phyloP scores from a whole-genome alignment of 2,329 filamentous ascomycete genomes.

The Ophiostoma himal-ulmi region DNA sequence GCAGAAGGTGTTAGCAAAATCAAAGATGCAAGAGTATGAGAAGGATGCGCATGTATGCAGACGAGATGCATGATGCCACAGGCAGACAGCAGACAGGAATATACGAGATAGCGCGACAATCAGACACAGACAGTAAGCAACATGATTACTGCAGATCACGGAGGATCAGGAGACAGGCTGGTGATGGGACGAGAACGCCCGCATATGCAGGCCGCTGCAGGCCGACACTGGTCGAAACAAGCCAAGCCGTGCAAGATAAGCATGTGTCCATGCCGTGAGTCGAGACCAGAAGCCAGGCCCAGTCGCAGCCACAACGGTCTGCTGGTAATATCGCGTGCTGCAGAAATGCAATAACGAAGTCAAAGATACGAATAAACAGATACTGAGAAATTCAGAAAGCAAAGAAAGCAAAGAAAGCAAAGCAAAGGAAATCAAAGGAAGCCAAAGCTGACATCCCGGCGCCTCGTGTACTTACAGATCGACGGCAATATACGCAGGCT shows the following conservation, averaged over 20 bases:
- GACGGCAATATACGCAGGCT: constrained; percentile 85
- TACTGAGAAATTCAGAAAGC: background rate
- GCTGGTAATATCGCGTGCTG: background rate
- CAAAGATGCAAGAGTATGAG: constrained; percentile 21
- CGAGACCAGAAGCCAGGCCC: background rate
- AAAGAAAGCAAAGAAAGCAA: background rate
- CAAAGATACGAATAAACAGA: too few relatives aligned
- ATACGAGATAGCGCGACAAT: background rate
- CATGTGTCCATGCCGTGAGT: background rate
- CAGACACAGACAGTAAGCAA: background rate
- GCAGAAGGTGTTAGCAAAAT: constrained; percentile 30
- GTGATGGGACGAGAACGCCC: constrained; percentile 1
- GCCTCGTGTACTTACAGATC: constrained; percentile 62
- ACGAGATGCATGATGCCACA: background rate
- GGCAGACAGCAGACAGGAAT: background rate
- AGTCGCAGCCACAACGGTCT: constrained; percentile 1
- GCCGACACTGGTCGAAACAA: constrained; percentile 2
- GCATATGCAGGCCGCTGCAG: constrained; percentile 5
- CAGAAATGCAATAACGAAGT: background rate
- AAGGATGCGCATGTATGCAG: background rate
- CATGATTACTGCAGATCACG: background rate
- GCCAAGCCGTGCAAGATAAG: background rate
- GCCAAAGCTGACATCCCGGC: background rate
- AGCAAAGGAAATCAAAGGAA: constrained; percentile 30
- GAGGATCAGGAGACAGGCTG: background rate